phyloP scores from a whole-genome alignment of 257 asterid species.

The Ocimum tenuiflorum region DNA sequence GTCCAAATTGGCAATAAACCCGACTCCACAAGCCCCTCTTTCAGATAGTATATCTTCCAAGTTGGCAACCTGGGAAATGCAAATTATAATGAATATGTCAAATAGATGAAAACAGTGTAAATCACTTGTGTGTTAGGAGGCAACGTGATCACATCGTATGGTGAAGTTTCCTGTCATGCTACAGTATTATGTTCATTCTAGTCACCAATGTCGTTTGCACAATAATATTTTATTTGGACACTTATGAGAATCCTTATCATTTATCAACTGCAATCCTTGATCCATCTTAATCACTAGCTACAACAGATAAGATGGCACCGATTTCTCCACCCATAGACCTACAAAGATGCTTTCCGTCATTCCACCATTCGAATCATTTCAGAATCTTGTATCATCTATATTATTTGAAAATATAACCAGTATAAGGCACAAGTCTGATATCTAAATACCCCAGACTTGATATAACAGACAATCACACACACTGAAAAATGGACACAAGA shows the following conservation, averaged over 20 bases:
- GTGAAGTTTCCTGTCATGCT: background rate
- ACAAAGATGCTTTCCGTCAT: background rate
- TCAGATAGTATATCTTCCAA: slow-evolving; percentile 83
- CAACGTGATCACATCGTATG: background rate
- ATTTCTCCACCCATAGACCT: background rate
- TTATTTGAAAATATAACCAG: background rate
- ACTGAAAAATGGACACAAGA: background rate
- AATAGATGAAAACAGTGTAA: background rate
- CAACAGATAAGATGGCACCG: background rate
- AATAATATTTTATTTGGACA: background rate
- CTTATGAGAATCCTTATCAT: background rate
- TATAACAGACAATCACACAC: background rate
- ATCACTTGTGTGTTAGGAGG: background rate
- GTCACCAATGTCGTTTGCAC: background rate
- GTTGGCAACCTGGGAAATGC: slow-evolving; percentile 61
- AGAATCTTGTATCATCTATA: background rate
- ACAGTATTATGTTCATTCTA: background rate
- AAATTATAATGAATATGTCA: background rate
- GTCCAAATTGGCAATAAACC: slow-evolving; percentile 91
- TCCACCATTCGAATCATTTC: background rate
- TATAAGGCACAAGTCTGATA: background rate
- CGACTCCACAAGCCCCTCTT: slow-evolving; percentile 97
- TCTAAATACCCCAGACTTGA: too few relatives aligned
- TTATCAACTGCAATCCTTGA: background rate
- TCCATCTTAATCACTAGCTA: background rate